Evolutionary conservation across 2,329 filamentous ascomycete species (phyloP).

Genomic region (Dichotomopilus funicola): DNA sequence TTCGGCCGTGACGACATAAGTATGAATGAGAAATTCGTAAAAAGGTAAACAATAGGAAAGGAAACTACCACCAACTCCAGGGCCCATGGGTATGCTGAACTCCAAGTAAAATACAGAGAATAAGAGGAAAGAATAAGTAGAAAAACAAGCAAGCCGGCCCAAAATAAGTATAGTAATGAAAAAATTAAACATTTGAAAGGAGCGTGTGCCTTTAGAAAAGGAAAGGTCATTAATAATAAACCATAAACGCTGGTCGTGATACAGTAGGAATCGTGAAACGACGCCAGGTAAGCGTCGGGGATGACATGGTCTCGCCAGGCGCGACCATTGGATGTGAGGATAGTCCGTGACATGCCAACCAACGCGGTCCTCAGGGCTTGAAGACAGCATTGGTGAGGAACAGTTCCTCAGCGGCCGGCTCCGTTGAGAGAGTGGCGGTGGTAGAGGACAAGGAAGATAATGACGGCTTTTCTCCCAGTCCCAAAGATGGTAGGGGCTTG

Average conservation of each 20-base stretch:
- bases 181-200: too few species aligned
- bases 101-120: conserved; percentile 3
- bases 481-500: conserved; percentile 26
- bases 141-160: too few species aligned
- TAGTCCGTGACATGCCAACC: background rate
- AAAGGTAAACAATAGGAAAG: conserved; percentile 22
- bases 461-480: conserved; percentile 18
- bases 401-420: conserved; percentile 29
- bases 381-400: conserved; percentile 37
- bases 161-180: too few species aligned
- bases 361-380: conserved; percentile 10
- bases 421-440: conserved; percentile 8
- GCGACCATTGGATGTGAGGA: too few species aligned
- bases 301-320: too few species aligned
- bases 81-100: conserved; percentile 14
- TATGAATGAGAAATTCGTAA: conserved; percentile 3
- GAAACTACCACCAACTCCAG: background rate
- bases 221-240: too few species aligned
- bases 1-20: conserved; percentile 8
- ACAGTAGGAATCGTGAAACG: conserved; percentile 9
- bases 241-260: conserved; percentile 7
- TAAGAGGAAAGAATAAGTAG: too few species aligned
- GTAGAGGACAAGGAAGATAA: conserved; percentile 20
- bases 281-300: too few species aligned
- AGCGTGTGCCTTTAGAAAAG: too few species aligned